Percentiles rank a stretch among this genome's conserved stretches.
phyloP scores from a whole-genome alignment of 2,329 filamentous ascomycete species.

The Huntiella bhutanensis region DNA sequence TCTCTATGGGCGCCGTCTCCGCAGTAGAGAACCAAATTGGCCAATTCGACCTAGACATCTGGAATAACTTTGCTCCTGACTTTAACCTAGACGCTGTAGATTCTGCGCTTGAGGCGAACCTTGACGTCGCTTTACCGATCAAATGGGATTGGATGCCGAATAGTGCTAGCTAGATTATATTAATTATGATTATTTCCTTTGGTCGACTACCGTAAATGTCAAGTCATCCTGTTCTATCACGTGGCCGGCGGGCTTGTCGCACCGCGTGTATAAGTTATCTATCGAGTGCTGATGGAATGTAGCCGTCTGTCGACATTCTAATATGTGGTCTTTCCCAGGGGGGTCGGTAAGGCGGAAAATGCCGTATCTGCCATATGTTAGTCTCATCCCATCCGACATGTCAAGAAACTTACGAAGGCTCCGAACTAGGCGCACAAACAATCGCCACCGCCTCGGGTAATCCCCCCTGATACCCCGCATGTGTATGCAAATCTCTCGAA shows the following conservation, averaged over 20 bases:
- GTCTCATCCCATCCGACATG: slow-evolving; percentile 3
- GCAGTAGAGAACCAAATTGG: slow-evolving; percentile 1
- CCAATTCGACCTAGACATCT: slow-evolving; percentile 10
- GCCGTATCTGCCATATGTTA: slow-evolving; percentile 48
- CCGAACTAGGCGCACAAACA: slow-evolving; percentile 73
- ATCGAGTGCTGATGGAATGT: slow-evolving; percentile 62
- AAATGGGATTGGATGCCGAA: slow-evolving; percentile 28
- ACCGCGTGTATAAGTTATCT: slow-evolving; percentile 60
- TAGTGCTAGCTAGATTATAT: slow-evolving; percentile 18
- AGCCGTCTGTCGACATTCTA: slow-evolving; percentile 57
- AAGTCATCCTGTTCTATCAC: slow-evolving; percentile 49
- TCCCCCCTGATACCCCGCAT: slow-evolving; percentile 89
- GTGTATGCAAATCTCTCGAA: slow-evolving; percentile 80
- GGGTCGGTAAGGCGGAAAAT: slow-evolving; percentile 88
- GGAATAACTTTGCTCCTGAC: slow-evolving; percentile 27
- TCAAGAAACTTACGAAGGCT: slow-evolving; percentile 42
- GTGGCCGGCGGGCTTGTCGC: slow-evolving; percentile 45
- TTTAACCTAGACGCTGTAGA: slow-evolving; percentile 36
- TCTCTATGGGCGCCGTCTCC: neutral
- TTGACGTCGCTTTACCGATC: slow-evolving; percentile 33
- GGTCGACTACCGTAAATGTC: slow-evolving; percentile 38
- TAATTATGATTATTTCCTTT: slow-evolving; percentile 21
- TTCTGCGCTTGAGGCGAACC: slow-evolving; percentile 33
- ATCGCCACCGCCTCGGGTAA: slow-evolving; percentile 91
- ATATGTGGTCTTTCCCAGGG: slow-evolving; percentile 68